These are phyloP conservation scores for Mycena latifolia DNA, from an alignment of 768 basidiomycete species.

Conservation along the genomic window DNA sequence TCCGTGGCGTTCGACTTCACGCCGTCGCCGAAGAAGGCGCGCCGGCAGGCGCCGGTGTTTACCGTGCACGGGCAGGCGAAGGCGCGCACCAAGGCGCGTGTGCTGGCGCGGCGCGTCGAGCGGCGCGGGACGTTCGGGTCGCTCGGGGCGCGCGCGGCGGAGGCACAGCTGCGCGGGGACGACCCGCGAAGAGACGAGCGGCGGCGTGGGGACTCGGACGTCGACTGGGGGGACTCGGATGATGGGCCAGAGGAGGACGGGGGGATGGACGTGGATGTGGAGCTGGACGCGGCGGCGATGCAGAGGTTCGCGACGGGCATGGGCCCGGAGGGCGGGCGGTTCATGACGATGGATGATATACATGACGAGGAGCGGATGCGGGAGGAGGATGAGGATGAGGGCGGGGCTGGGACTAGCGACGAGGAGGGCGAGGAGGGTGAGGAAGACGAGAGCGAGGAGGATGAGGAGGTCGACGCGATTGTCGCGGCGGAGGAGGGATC, in stretches of 20 bases:
- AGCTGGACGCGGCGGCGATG: constrained; percentile 65
- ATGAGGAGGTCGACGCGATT: constrained; percentile 48
- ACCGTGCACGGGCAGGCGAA: constrained; percentile 40
- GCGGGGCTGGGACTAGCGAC: constrained; percentile 31
- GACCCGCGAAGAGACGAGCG: constrained; percentile 62
- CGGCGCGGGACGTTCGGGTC: constrained; percentile 54
- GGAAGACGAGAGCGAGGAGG: constrained; percentile 47
- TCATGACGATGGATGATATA: constrained; percentile 77
- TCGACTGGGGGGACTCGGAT: constrained; percentile 72
- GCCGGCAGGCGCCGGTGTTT: constrained; percentile 47
- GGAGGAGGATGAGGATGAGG: constrained; percentile 59
- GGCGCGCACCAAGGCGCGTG: constrained; percentile 40
- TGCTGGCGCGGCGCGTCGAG: constrained; percentile 40
- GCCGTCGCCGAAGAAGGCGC: constrained; percentile 37
- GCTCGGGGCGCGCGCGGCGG: constrained; percentile 68
- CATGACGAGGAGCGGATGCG: constrained; percentile 64
- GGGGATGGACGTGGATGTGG: constrained; percentile 71
- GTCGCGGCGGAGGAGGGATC: constrained; percentile 60
- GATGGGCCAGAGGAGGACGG: constrained; percentile 52
- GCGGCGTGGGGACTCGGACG: constrained; percentile 73
- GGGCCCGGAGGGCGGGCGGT: constrained; percentile 56
- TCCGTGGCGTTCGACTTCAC: constrained; percentile 50
- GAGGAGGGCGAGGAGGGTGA: constrained; percentile 37
- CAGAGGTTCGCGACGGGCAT: constrained; percentile 64
- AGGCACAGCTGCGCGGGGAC: constrained; percentile 59